A percentile compares a stretch with the other conserved stretches of the same genome.
Conservation (phyloP, 2,329 filamentous ascomycete species). For the Diaporthe destruens region DNA sequence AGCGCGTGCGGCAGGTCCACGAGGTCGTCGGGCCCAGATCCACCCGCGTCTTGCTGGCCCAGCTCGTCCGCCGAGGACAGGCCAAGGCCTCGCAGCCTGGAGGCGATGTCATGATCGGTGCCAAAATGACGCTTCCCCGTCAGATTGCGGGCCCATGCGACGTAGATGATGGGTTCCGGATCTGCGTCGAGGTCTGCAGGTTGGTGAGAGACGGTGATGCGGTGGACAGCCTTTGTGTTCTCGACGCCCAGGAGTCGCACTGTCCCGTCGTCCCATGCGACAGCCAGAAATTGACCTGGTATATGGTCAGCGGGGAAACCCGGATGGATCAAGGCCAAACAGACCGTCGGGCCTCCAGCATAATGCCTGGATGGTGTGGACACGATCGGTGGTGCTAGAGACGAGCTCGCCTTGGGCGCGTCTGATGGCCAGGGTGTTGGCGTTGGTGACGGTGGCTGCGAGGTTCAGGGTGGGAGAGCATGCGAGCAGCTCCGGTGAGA, state of each 20-base stretch:
- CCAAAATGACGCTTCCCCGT: slow-evolving; percentile 48
- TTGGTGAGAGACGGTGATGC: slow-evolving; percentile 65
- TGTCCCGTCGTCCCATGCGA: slow-evolving; percentile 85
- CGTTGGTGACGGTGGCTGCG: slow-evolving; percentile 77
- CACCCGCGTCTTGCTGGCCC: slow-evolving; percentile 33
- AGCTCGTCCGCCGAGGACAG: slow-evolving; percentile 42
- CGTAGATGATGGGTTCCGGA: slow-evolving; percentile 61
- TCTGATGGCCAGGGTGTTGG: slow-evolving; percentile 80
- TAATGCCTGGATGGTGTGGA: slow-evolving; percentile 61
- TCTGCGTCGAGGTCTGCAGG: slow-evolving; percentile 49
- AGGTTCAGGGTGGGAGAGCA: slow-evolving; percentile 91
- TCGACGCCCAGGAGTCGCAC: slow-evolving; percentile 83
- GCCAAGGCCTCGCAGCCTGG: slow-evolving; percentile 49
- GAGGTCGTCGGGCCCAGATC: slow-evolving; percentile 47
- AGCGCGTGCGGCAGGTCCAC: slow-evolving; percentile 78
- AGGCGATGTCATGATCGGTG: slow-evolving; percentile 42
- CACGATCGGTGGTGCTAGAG: slow-evolving; percentile 59
- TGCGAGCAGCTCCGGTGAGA: slow-evolving; percentile 70
- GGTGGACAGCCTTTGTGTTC: slow-evolving; percentile 84
- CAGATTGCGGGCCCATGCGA: slow-evolving; percentile 65
- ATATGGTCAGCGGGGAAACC: slow-evolving; percentile 40
- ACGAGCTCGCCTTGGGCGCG: slow-evolving; percentile 80
- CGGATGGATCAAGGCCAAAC: slow-evolving; percentile 1
- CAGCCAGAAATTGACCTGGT: slow-evolving; percentile 79
- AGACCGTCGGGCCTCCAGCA: slow-evolving; percentile 78